Evolutionary conservation across 208 protist species (phyloP), one percentile per base, ranked within the genome.

Genomic region (Herpetomonas samuelpessoai): DNA sequence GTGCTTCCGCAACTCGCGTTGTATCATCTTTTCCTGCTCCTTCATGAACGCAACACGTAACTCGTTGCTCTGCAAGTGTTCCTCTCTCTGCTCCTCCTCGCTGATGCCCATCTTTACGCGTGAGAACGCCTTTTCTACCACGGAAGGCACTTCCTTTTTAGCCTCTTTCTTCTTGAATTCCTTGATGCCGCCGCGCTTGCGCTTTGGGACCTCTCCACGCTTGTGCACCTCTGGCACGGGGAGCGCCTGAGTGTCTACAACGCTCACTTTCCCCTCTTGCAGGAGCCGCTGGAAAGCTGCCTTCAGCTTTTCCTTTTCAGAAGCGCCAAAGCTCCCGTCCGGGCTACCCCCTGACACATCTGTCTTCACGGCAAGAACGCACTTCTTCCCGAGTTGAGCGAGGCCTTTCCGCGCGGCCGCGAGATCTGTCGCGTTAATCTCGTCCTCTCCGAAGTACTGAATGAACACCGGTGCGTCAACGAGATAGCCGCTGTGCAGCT

Each of bases 101-200:
- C 88, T 95, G 4, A 92, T 79, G 24, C 88, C 88, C 83, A 95
- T 88, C 56, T 79, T 77, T 22, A 95, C 79, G 28, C 83, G 75
- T 57, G 83, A 76, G 28, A 84, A 73, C 19, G 83, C 81, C 27
- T 65, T 67, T 63, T 86, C 83, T 24, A 95, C 56, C n/a, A 81
- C 79, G 31, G 74, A 77, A 18, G 62, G 59, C 14, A 45, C 50
- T 48, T 91, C 86, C 49, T 55, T 71, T 57, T 86, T 71, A 27
- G 74, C 68, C 66, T 84, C 71, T 9, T 82, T 74, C 58, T 82
- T 76, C 67, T 79, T 76, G 26, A 71, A 68, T 39, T 80, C 75
- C 68, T 79, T 73, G 28, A 76, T 28, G 2, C 88, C 88, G 22
- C 85, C 83, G 3, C 88, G 84, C 65, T 74, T 81, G 30, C 77